phyloP scores from a whole-genome alignment of 2,329 filamentous ascomycete genomes.

The Verticillium tricorpus region DNA sequence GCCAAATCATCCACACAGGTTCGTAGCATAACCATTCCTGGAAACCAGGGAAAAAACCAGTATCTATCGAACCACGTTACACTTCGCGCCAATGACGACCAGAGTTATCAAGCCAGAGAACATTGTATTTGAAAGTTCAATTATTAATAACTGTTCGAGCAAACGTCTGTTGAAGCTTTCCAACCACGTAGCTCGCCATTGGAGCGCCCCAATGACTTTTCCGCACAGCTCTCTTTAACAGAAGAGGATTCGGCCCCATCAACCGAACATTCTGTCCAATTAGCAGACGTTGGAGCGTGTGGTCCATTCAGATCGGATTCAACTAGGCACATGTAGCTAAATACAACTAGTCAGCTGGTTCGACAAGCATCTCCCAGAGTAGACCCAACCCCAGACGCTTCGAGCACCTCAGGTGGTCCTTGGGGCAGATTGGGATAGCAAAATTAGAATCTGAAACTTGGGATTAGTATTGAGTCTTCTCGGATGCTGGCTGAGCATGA shows the following conservation, averaged over 20 bases:
- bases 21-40: neutral
- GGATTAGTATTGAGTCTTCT: slow-evolving; percentile 10
- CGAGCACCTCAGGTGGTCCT: slow-evolving; percentile 20
- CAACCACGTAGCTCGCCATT: neutral
- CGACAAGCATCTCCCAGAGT: slow-evolving; percentile 17
- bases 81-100: neutral
- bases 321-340: slow-evolving; percentile 10
- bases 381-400: slow-evolving; percentile 19
- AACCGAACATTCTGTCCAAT: neutral
- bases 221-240: neutral
- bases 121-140: slow-evolving; percentile 14
- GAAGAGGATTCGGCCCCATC: slow-evolving; percentile 19
- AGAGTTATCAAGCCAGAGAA: slow-evolving; percentile 21
- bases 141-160: slow-evolving; percentile 14
- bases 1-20: slow-evolving; percentile 18
- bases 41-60: slow-evolving; percentile 17
- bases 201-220: slow-evolving; percentile 8
- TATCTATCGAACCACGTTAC: slow-evolving; percentile 12
- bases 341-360: slow-evolving; percentile 17
- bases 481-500: neutral
- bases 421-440: slow-evolving; percentile 18
- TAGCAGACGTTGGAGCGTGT: neutral
- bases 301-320: neutral
- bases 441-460: slow-evolving; percentile 20
- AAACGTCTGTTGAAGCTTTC: neutral